A percentile compares a stretch with the other conserved stretches of the same genome.
Conservation (phyloP, 139 green algal genomes). For the Coccomyxa sp. region DNA sequence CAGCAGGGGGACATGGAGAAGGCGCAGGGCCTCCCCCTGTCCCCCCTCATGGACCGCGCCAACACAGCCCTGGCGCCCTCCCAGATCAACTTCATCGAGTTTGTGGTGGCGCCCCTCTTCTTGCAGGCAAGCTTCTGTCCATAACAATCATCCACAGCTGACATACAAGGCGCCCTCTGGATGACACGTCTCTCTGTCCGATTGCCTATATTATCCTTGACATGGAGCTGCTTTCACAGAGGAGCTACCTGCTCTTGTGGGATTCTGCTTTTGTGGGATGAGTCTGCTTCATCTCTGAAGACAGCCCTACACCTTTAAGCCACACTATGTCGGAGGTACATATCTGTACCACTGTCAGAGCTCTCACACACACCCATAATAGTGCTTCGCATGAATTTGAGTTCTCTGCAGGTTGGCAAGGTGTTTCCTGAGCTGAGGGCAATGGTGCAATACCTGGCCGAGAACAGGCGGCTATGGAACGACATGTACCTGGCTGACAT, state of each 20-base stretch:
- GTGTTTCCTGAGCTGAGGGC: slow-evolving; percentile 44
- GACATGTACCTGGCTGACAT: background rate
- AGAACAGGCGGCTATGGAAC: slow-evolving; percentile 37
- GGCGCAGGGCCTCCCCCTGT: slow-evolving; percentile 34
- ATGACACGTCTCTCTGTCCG: no score
- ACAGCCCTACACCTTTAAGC: no score
- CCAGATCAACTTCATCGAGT: slow-evolving; percentile 73
- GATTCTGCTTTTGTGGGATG: no score
- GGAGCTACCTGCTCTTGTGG: background rate
- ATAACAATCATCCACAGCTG: no score
- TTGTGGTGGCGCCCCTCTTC: slow-evolving; percentile 61
- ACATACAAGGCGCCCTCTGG: no score
- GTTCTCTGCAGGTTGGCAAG: slow-evolving; percentile 25
- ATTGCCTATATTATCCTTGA: background rate
- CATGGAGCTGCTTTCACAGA: background rate
- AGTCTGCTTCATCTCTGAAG: no score
- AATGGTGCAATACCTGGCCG: slow-evolving; percentile 22
- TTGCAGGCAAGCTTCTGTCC: slow-evolving; percentile 17
- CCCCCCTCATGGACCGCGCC: slow-evolving; percentile 52
- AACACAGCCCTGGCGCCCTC: slow-evolving; percentile 26
- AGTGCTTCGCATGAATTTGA: no score
- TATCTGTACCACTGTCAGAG: no score
- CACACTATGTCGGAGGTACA: no score
- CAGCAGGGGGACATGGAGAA: slow-evolving; percentile 56
- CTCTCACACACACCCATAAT: no score